Conservation (phyloP, 305 asterid species). For the Fraxinus latifolia region DNA sequence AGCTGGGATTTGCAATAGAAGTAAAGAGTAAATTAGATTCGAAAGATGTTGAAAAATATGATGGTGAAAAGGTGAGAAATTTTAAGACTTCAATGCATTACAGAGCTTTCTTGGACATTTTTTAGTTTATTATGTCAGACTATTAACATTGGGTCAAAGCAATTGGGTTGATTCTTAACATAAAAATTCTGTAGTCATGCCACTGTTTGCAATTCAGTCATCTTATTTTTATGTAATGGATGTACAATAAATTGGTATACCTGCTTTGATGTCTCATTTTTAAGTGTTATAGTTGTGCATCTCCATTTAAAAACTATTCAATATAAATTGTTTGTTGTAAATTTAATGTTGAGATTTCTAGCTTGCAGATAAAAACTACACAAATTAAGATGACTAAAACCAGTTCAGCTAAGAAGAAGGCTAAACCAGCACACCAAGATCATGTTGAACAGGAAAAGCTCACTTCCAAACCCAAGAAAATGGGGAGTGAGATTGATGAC, state of each 20-base stretch:
- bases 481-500: conserved; percentile 61
- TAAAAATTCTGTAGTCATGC: background rate
- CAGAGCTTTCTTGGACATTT: background rate
- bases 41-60: background rate
- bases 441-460: conserved; percentile 9
- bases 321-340: background rate
- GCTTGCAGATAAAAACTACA: background rate
- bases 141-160: background rate
- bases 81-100: background rate
- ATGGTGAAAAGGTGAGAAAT: background rate
- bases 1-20: background rate
- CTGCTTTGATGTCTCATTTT: background rate
- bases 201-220: background rate
- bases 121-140: background rate
- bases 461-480: conserved; percentile 27
- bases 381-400: background rate
- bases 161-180: background rate
- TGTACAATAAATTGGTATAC: background rate
- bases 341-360: background rate
- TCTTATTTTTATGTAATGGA: background rate
- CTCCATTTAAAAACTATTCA: background rate
- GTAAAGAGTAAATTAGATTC: background rate
- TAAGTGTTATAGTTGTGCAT: background rate
- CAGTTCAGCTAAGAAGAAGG: background rate
- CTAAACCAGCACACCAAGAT: background rate